A percentile compares a stretch with the other conserved stretches of the same genome.
Conservation (phyloP, 495 filamentous ascomycete genomes). For the Xylaria castorea region DNA sequence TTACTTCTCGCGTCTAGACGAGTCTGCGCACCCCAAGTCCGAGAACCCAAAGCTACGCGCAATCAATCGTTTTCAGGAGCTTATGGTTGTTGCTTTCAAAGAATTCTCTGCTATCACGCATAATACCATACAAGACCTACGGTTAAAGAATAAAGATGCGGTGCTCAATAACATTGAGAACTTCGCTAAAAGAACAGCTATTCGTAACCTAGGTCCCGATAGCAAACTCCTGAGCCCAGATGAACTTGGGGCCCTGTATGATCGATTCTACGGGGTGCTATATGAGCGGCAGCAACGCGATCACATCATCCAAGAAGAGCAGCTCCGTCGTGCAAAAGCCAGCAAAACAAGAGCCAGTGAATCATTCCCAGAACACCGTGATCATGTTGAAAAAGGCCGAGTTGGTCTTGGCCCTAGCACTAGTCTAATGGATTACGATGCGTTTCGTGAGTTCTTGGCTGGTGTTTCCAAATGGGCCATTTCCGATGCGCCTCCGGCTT, state of each 20-base stretch:
- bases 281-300: conserved; percentile 90
- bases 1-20: conserved; percentile 91
- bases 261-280: conserved; percentile 87
- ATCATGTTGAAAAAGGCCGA: conserved; percentile 73
- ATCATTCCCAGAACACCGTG: conserved; percentile 45
- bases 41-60: conserved; percentile 91
- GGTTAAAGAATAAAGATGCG: conserved; percentile 88
- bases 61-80: conserved; percentile 93
- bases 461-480: conserved; percentile 90
- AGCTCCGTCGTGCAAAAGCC: conserved; percentile 66
- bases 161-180: conserved; percentile 94
- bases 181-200: conserved; percentile 95
- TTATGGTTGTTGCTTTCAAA: conserved; percentile 98
- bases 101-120: conserved; percentile 97
- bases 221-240: conserved; percentile 86
- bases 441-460: conserved; percentile 90
- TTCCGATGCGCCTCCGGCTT: conserved; percentile 71
- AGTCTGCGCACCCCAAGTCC: conserved; percentile 93
- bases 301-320: conserved; percentile 77
- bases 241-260: conserved; percentile 88
- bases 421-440: conserved; percentile 94
- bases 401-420: conserved; percentile 88
- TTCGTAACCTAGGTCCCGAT: conserved; percentile 93
- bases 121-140: conserved; percentile 84
- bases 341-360: conserved; percentile 62